These are phyloP conservation scores for Fusarium aywerte DNA, from an alignment of 2,329 filamentous ascomycete genomes.

Conservation along the genomic window DNA sequence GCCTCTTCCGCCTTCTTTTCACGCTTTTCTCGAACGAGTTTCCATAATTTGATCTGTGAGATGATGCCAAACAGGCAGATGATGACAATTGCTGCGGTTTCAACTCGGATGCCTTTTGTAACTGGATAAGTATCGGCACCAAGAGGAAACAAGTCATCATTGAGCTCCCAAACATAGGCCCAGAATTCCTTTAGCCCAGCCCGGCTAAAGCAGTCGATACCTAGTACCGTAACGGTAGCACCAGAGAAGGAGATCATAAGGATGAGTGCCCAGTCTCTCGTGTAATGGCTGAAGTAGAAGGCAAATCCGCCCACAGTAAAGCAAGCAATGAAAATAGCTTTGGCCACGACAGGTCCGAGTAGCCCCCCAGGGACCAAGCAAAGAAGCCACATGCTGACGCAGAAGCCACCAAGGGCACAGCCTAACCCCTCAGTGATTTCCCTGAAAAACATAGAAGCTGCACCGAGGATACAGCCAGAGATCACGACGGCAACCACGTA, in stretches of 20 bases:
- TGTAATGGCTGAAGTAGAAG: constrained; percentile 82
- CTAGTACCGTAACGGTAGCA: constrained; percentile 80
- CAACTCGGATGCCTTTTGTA: constrained; percentile 86
- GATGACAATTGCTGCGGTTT: constrained; percentile 81
- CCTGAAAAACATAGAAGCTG: constrained; percentile 78
- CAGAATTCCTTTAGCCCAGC: constrained; percentile 97
- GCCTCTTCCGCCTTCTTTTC: constrained; percentile 62
- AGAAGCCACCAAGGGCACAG: constrained; percentile 88
- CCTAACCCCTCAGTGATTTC: constrained; percentile 85
- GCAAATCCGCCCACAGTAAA: constrained; percentile 75
- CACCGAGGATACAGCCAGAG: constrained; percentile 79
- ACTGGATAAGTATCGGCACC: constrained; percentile 82
- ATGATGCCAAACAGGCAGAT: constrained; percentile 79
- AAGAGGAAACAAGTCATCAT: constrained; percentile 81
- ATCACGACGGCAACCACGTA: constrained; percentile 83
- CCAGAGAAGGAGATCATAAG: constrained; percentile 81
- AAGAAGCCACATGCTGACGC: constrained; percentile 89
- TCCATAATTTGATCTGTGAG: constrained; percentile 89
- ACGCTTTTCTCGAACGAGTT: constrained; percentile 73
- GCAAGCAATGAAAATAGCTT: constrained; percentile 78
- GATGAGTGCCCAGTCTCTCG: constrained; percentile 82
- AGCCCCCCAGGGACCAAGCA: constrained; percentile 81
- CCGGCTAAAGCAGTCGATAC: constrained; percentile 88
- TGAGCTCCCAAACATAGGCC: constrained; percentile 89
- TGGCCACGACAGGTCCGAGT: constrained; percentile 69